These are phyloP conservation scores for Torulaspora microellipsoides DNA, from an alignment of 805 yeast species.

Conservation along the genomic window DNA sequence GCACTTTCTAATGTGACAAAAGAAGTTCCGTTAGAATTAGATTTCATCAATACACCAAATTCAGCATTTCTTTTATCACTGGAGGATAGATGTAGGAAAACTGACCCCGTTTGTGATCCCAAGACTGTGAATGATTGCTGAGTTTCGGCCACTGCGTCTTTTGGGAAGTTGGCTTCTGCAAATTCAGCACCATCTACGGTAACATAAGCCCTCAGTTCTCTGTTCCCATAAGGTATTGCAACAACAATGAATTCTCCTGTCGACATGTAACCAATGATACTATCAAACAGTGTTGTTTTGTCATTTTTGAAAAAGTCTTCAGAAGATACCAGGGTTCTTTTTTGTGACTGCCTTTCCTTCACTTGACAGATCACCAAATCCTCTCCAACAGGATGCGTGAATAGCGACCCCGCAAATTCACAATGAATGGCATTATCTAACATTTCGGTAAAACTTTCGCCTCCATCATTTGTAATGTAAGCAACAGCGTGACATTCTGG, in stretches of 20 bases:
- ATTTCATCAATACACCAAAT: slow-evolving; percentile 76
- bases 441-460: slow-evolving; percentile 54
- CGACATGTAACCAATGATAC: slow-evolving; percentile 68
- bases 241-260: slow-evolving; percentile 69
- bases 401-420: slow-evolving; percentile 56
- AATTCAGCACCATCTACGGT: slow-evolving; percentile 73
- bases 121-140: slow-evolving; percentile 76
- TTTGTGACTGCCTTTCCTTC: slow-evolving; percentile 33
- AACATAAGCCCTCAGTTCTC: slow-evolving; percentile 60
- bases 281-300: slow-evolving; percentile 43
- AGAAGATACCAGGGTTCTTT: slow-evolving; percentile 42
- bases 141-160: slow-evolving; percentile 49
- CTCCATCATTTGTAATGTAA: slow-evolving; percentile 62
- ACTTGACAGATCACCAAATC: slow-evolving; percentile 65
- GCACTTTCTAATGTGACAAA: slow-evolving; percentile 62
- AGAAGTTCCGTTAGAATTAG: slow-evolving; percentile 87
- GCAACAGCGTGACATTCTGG: slow-evolving; percentile 56
- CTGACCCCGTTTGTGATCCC: slow-evolving; percentile 63
- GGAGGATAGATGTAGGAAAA: slow-evolving; percentile 82
- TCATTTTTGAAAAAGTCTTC: slow-evolving; percentile 46
- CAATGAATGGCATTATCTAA: slow-evolving; percentile 54
- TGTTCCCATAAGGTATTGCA: slow-evolving; percentile 52
- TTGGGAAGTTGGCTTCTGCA: slow-evolving; percentile 78
- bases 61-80: slow-evolving; percentile 46
- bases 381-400: slow-evolving; percentile 42